These are phyloP conservation scores for Penicillium verhagenii DNA, from an alignment of 495 filamentous ascomycete genomes.

Conservation along the genomic window DNA sequence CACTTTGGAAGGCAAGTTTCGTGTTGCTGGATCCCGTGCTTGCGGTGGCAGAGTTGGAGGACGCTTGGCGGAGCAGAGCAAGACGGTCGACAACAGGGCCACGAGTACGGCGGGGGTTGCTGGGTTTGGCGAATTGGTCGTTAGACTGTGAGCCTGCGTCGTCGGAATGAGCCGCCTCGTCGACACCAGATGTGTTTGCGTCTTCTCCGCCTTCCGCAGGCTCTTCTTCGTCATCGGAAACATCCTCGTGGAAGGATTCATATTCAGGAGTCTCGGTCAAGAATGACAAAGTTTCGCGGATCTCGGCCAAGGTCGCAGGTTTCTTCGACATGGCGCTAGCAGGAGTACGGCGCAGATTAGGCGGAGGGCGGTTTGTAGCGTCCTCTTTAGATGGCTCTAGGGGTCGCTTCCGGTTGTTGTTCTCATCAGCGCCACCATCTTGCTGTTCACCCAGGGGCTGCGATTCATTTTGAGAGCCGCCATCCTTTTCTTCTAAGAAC, in stretches of 20 bases:
- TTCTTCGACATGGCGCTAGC: conserved; percentile 53
- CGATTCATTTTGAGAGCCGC: conserved; percentile 39
- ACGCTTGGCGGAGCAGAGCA: conserved; percentile 66
- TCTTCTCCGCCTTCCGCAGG: conserved; percentile 34
- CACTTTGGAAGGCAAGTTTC: conserved; percentile 62
- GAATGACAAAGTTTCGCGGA: conserved; percentile 76
- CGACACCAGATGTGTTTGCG: conserved; percentile 35
- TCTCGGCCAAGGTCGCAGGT: conserved; percentile 70
- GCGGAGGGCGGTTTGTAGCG: conserved; percentile 55
- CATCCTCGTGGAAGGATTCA: conserved; percentile 47
- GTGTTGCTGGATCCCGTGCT: conserved; percentile 39
- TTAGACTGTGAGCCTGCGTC: conserved; percentile 25
- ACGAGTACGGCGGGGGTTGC: conserved; percentile 50
- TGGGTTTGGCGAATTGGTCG: conserved; percentile 35
- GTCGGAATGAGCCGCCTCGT: conserved; percentile 33
- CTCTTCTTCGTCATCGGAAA: conserved; percentile 40
- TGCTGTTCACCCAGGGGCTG: conserved; percentile 36
- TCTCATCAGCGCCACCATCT: conserved; percentile 20
- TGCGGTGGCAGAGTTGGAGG: conserved; percentile 51
- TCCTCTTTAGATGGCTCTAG: conserved; percentile 45
- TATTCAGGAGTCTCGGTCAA: conserved; percentile 74
- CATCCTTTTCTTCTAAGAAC: conserved; percentile 60
- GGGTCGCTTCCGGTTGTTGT: conserved; percentile 56
- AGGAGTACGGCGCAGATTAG: conserved; percentile 65
- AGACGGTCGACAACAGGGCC: conserved; percentile 76